These are phyloP conservation scores for Collybia sp. DNA, from an alignment of 768 basidiomycete genomes.

Conservation along the genomic window DNA sequence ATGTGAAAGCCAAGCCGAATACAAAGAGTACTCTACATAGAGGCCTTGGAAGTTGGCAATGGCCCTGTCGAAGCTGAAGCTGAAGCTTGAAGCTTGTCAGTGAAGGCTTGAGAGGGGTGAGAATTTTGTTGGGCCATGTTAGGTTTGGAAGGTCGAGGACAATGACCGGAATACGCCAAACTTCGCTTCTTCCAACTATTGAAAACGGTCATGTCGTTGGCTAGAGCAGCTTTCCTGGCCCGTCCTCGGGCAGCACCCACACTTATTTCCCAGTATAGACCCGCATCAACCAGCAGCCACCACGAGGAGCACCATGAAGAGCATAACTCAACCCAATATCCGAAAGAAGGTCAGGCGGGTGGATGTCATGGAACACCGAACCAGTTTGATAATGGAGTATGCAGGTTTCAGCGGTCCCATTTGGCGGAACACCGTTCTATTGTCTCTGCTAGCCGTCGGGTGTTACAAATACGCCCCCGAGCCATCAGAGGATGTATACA, in stretches of 20 bases:
- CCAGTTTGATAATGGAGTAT: background rate
- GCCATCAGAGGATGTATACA: slow-evolving; percentile 52
- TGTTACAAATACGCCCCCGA: slow-evolving; percentile 69
- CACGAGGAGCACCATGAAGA: slow-evolving; percentile 34
- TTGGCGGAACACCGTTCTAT: slow-evolving; percentile 62
- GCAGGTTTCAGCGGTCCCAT: slow-evolving; percentile 60
- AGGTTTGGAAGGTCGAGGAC: background rate
- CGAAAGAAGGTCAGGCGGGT: slow-evolving; percentile 49
- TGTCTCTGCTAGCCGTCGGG: slow-evolving; percentile 42
- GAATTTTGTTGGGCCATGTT: slow-evolving; percentile 1
- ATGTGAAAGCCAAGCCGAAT: no score
- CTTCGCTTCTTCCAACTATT: background rate
- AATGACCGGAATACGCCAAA: background rate
- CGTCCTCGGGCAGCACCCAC: slow-evolving; percentile 26
- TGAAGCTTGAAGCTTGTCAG: no score
- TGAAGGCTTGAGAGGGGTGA: no score
- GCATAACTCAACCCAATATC: slow-evolving; percentile 39
- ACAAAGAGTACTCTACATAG: no score
- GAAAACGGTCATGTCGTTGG: slow-evolving; percentile 33
- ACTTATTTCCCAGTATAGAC: slow-evolving; percentile 32
- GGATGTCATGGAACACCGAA: background rate
- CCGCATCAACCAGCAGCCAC: slow-evolving; percentile 38
- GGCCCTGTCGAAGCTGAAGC: no score
- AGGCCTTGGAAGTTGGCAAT: no score
- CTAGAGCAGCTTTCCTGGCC: slow-evolving; percentile 31